Percentiles rank a stretch among this genome's conserved stretches.
These are phyloP conservation scores for Chaetoceros tenuissimus DNA, from an alignment of 108 stramenopile genomes.

Conservation along the genomic window DNA sequence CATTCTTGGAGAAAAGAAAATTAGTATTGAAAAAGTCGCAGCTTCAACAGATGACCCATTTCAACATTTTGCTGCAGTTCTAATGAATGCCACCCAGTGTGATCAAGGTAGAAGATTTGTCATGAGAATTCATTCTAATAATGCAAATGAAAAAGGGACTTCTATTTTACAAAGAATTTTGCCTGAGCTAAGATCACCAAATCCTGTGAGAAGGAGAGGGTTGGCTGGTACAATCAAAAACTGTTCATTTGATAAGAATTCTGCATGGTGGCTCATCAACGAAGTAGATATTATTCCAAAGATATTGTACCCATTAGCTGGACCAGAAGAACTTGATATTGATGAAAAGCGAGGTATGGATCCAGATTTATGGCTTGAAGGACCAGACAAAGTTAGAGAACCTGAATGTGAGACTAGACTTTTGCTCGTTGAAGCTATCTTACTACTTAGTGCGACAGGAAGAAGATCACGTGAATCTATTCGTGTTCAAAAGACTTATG, in stretches of 20 bases:
- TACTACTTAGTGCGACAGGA: constrained; percentile 65
- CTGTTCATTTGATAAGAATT: constrained; percentile 73
- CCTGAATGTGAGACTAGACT: constrained; percentile 47
- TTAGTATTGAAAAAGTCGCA: constrained; percentile 7
- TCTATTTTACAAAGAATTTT: constrained; percentile 50
- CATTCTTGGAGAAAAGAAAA: constrained; percentile 1
- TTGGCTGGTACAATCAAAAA: constrained; percentile 79
- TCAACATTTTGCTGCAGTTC: constrained; percentile 79
- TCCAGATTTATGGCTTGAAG: constrained; percentile 81
- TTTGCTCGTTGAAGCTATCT: constrained; percentile 56
- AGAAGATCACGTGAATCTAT: constrained; percentile 55
- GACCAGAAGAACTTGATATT: constrained; percentile 77
- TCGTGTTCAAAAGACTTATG: constrained; percentile 49
- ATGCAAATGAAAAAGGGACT: not conserved
- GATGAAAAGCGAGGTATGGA: constrained; percentile 82
- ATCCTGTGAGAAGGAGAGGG: constrained; percentile 68
- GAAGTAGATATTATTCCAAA: constrained; percentile 47
- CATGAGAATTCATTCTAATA: constrained; percentile 28
- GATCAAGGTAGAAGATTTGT: constrained; percentile 68
- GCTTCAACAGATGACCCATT: constrained; percentile 54
- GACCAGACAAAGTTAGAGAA: constrained; percentile 73
- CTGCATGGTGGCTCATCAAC: constrained; percentile 77
- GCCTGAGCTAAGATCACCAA: constrained; percentile 45
- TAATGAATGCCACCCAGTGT: constrained; percentile 82
- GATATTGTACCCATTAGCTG: constrained; percentile 61